A percentile compares a stretch with the other conserved stretches of the same genome.
phyloP scores from a whole-genome alignment of 345 rosid species.

The sweet orange (Citrus sinensis) region DVS_A1.0 CM039167.1:5504501-5505000 shows the following conservation, averaged over 20 bases:
- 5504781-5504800: slow-evolving; percentile 20
- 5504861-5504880: slow-evolving; percentile 4
- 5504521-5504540: too few relatives aligned
- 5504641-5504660: too few relatives aligned
- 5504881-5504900: slow-evolving; percentile 5
- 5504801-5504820: slow-evolving; percentile 22
- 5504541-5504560: too few relatives aligned
- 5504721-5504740: too few relatives aligned
- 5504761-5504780: slow-evolving; percentile 10
- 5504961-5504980: background rate
- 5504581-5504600: too few relatives aligned
- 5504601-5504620: too few relatives aligned
- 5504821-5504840: slow-evolving; percentile 11
- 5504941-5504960: background rate
- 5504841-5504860: background rate
- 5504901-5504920: background rate
- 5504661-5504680: too few relatives aligned
- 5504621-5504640: too few relatives aligned
- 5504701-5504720: too few relatives aligned
- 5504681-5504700: too few relatives aligned
- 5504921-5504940: slow-evolving; percentile 13
- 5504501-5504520: too few relatives aligned
- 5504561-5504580: too few relatives aligned
- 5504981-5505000: slow-evolving; percentile 4
- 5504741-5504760: background rate